Evolutionary conservation across 164 flowering plant genomes (phyloP), one percentile per base, ranked within the genome.

Genomic region (Magnolia officinalis): DNA sequence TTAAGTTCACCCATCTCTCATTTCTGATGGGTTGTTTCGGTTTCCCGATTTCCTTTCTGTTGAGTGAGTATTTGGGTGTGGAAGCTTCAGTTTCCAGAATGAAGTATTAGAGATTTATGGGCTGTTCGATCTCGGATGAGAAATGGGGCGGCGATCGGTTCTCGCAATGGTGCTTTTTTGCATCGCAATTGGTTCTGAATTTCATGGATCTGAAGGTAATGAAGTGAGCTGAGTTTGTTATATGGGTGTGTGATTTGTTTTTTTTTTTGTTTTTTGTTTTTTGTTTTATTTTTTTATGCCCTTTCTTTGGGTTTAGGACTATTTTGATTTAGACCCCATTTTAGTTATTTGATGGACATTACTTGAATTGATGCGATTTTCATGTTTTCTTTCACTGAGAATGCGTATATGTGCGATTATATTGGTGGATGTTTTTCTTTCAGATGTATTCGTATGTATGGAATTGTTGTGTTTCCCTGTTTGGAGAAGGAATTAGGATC

Each of bases 131-230:
- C 13, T 45, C 58, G 45, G 72, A n/a, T 63, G 24, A 16, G 37
- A 63, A 52, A 75, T 75, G 77, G 77, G 72, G 49, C 50, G 45
- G 45, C 50, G 51, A 65, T 31, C 18, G 51, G 37, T 67, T 67
- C 2, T 14, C 20, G 52, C 23, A 20, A 18, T 67, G 72, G 72
- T 26, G 72, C 50, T 75, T 26, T 19, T 75, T 26, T 24, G 31
- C 50, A n/a, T n/a, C 16, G 24, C 50, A 13, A 49, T 75, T 23
- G 14, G 14, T 37, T 55, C 70, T 51, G 72, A 50, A n/a, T 2
- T 67, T 31, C 72, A 23, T 66, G 72, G 77, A 75, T 75, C 77
- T 66, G 37, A 23, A 75, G 77, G 77, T 75, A 75, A 75, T 51
- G n/a, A 37, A 70, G 20, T 49, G 52, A 37, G 55, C 18, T 55